Conservation (phyloP, 2,329 filamentous ascomycete species). For the Neonectria hederae region DNA sequence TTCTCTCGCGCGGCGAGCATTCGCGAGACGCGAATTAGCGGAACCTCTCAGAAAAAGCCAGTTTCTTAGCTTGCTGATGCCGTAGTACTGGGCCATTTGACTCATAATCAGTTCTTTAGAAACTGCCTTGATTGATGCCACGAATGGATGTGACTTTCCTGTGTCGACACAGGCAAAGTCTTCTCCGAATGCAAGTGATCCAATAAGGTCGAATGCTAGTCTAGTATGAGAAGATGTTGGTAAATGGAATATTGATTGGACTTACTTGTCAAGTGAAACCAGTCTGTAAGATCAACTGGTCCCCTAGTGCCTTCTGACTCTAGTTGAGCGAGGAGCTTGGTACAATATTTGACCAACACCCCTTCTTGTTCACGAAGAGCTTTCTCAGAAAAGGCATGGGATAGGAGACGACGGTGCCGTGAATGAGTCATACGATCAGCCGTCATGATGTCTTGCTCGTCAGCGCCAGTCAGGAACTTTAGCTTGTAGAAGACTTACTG, state of each 20-base stretch:
- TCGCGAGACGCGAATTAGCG: constrained; percentile 16
- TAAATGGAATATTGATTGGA: background rate
- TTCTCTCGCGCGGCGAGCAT: constrained; percentile 26
- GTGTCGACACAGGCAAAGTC: constrained; percentile 34
- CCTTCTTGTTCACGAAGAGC: constrained; percentile 33
- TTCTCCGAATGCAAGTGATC: constrained; percentile 32
- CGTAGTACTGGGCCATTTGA: constrained; percentile 31
- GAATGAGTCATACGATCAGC: constrained; percentile 29
- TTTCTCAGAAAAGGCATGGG: constrained; percentile 35
- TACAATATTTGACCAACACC: constrained; percentile 28
- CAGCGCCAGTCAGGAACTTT: background rate
- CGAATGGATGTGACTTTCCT: constrained; percentile 31
- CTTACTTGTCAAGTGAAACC: constrained; percentile 34
- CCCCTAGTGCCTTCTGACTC: constrained; percentile 14
- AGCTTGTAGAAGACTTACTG: constrained; percentile 14
- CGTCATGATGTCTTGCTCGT: constrained; percentile 31
- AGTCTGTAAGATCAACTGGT: constrained; percentile 24
- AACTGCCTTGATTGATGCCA: constrained; percentile 29
- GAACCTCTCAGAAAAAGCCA: background rate
- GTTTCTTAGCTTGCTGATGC: background rate
- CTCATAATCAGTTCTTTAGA: constrained; percentile 33
- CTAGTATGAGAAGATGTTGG: background rate
- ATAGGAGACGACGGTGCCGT: constrained; percentile 28
- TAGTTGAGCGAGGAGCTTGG: constrained; percentile 26
- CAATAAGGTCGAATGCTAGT: constrained; percentile 34